Conservation (phyloP, 2,329 filamentous ascomycete species). For the Penicillium vulpinum region DNA sequence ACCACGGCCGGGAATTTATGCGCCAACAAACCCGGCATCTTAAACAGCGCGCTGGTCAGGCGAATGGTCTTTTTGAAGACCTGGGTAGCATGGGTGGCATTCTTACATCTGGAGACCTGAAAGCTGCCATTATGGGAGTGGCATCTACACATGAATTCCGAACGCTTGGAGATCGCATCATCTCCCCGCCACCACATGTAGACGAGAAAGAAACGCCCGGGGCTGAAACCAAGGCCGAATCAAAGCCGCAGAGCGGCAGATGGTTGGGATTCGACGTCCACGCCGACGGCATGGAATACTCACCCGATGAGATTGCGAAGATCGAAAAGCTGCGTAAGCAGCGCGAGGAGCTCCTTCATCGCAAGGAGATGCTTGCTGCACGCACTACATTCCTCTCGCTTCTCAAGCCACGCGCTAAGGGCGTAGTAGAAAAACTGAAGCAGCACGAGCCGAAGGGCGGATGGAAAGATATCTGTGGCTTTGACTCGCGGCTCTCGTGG, state of each 20-base stretch:
- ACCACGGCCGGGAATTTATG: conserved; percentile 50
- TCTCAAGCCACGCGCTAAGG: conserved; percentile 44
- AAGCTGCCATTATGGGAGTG: conserved; percentile 40
- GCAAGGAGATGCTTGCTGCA: conserved; percentile 43
- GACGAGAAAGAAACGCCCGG: conserved; percentile 20
- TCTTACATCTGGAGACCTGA: conserved; percentile 44
- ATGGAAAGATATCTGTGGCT: conserved; percentile 52
- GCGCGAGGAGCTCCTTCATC: conserved; percentile 37
- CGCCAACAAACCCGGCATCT: conserved; percentile 34
- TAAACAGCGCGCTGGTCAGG: conserved; percentile 23
- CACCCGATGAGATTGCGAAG: conserved; percentile 39
- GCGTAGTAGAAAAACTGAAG: conserved; percentile 46
- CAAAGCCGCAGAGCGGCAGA: conserved; percentile 19
- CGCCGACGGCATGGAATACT: conserved; percentile 34
- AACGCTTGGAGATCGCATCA: conserved; percentile 41
- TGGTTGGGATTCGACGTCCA: conserved; percentile 34
- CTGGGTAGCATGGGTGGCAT: conserved; percentile 47
- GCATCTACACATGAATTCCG: conserved; percentile 44
- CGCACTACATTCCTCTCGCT: conserved; percentile 46
- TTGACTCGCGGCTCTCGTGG: conserved; percentile 49
- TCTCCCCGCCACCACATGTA: conserved; percentile 33
- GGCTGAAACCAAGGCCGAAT: conserved; percentile 14
- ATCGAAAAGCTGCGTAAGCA: conserved; percentile 40
- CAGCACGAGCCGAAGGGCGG: conserved; percentile 47
- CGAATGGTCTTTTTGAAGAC: conserved; percentile 29